Evolutionary conservation across 2,329 filamentous ascomycete genomes (phyloP).

Genomic region (Penicillium expansum): DNA sequence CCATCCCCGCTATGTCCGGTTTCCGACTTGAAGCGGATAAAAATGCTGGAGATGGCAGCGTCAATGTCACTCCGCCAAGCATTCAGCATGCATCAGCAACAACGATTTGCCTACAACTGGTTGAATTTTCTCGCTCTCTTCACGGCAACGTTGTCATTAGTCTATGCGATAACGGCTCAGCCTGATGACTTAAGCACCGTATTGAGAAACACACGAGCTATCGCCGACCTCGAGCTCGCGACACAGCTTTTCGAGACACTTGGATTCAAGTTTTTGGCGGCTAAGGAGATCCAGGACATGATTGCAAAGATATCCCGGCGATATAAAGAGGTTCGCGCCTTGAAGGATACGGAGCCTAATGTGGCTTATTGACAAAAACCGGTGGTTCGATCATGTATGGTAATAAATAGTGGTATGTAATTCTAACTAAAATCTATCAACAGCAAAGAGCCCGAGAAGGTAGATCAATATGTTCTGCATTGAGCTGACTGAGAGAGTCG

Average conservation of each 20-base stretch:
- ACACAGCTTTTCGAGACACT: background rate
- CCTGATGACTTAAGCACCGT: background rate
- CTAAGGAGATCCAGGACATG: background rate
- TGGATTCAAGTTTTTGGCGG: background rate
- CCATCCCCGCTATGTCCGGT: constrained; percentile 40
- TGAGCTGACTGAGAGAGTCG: no score
- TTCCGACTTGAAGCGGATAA: background rate
- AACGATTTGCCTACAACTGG: background rate
- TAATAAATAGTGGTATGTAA: no score
- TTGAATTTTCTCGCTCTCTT: background rate
- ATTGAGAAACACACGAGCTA: background rate
- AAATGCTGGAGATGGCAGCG: background rate
- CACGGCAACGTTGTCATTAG: background rate
- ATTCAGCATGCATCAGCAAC: background rate
- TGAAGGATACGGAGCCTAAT: background rate
- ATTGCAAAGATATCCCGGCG: background rate
- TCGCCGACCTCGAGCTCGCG: background rate
- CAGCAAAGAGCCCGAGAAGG: no score
- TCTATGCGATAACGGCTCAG: background rate
- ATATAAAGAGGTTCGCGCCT: background rate
- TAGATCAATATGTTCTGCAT: no score
- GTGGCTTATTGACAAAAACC: background rate
- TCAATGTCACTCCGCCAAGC: background rate
- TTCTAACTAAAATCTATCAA: no score
- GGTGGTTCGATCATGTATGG: no score